Conservation (phyloP, 257 asterid genomes). For the Solanum paucissectum region DNA sequence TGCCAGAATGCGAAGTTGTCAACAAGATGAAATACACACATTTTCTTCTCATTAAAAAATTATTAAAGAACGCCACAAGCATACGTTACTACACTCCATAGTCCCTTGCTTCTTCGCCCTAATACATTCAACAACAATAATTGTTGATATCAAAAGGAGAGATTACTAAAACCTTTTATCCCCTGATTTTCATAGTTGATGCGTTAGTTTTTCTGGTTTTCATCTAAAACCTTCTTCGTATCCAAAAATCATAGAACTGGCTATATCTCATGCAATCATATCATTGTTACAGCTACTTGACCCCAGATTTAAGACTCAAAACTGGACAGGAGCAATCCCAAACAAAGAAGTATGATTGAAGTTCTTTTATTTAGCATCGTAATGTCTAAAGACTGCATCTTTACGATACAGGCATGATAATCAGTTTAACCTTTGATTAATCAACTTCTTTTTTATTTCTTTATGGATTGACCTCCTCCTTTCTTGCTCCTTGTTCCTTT, state of each 20-base stretch:
- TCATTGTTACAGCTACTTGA: not conserved
- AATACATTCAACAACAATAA: not conserved
- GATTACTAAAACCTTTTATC: not conserved
- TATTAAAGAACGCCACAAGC: not conserved
- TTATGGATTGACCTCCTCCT: not conserved
- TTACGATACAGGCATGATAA: not conserved
- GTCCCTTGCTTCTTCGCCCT: not conserved
- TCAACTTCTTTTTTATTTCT: not conserved
- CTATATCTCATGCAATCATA: not conserved
- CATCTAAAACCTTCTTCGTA: not conserved
- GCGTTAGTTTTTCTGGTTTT: not conserved
- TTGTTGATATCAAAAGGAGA: not conserved
- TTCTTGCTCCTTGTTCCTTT: not conserved
- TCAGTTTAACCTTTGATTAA: not conserved
- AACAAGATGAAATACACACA: not conserved
- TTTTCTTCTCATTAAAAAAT: not conserved
- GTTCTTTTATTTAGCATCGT: not conserved
- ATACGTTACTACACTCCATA: not conserved
- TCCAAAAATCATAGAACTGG: not conserved
- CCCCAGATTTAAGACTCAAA: not conserved
- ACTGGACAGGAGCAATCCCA: not conserved
- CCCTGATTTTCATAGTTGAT: not conserved
- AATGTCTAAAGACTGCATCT: not conserved
- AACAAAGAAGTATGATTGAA: not conserved
- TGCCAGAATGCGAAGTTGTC: not conserved